Conservation (phyloP, 805 yeast species). For the Metschnikowia anglica region DNA sequence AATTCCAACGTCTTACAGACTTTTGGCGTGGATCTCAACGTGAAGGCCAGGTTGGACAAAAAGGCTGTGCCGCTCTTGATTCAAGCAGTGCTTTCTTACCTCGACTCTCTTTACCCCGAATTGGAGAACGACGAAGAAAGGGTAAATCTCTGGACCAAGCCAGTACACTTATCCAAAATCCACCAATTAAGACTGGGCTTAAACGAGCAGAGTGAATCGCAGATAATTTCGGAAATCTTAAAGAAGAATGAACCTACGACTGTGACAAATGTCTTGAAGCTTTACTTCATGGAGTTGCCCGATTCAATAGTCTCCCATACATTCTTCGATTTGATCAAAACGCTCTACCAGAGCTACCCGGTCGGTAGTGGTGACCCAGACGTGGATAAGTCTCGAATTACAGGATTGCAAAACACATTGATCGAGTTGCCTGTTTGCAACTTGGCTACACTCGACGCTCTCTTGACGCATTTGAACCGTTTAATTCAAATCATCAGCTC, state of each 20-base stretch:
- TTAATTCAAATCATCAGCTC: conserved; percentile 50
- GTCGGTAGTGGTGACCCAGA: conserved; percentile 25
- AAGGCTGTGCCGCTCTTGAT: conserved; percentile 70
- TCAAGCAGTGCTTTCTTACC: conserved; percentile 58
- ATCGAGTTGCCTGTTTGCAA: conserved; percentile 67
- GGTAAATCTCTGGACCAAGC: conserved; percentile 64
- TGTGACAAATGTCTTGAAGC: conserved; percentile 65
- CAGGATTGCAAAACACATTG: conserved; percentile 64
- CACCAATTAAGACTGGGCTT: conserved; percentile 61
- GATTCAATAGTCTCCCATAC: conserved; percentile 68
- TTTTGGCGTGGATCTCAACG: conserved; percentile 76
- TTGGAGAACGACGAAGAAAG: conserved; percentile 67
- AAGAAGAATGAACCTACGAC: conserved; percentile 50
- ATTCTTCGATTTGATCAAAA: conserved; percentile 64
- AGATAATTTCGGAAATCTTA: conserved; percentile 34
- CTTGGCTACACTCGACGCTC: conserved; percentile 75
- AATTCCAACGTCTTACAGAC: conserved; percentile 64
- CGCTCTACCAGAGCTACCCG: conserved; percentile 53
- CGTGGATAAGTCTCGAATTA: conserved; percentile 41
- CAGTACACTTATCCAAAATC: conserved; percentile 58
- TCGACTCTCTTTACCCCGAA: conserved; percentile 72
- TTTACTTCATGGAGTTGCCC: conserved; percentile 77
- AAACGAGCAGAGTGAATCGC: conserved; percentile 36
- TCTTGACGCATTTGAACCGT: conserved; percentile 72
- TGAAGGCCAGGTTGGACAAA: conserved; percentile 67